Evolutionary conservation across 73 alveolate species (phyloP).

Genomic region (Paramecium octaurelia): DNA sequence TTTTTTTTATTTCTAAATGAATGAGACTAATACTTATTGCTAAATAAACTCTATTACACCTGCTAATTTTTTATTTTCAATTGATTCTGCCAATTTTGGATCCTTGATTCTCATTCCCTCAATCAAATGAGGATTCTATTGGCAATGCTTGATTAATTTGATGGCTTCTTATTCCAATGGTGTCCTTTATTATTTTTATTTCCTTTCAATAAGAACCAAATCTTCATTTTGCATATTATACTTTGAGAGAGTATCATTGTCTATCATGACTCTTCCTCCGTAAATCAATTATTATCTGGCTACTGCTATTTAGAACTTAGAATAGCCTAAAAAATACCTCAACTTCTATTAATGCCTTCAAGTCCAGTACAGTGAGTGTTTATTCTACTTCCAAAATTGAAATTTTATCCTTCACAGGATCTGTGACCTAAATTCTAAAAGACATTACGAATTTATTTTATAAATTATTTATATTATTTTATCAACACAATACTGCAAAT

Average conservation of each 20-base stretch:
- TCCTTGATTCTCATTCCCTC: conserved; percentile 44
- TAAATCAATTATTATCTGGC: conserved; percentile 42
- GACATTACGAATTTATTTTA: background rate
- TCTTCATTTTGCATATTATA: conserved; percentile 62
- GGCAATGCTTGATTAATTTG: background rate
- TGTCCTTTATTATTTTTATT: background rate
- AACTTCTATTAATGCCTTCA: conserved; percentile 63
- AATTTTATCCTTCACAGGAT: conserved; percentile 22
- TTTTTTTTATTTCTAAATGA: background rate
- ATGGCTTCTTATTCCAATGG: conserved; percentile 18
- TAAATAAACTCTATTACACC: background rate
- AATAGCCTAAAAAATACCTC: background rate
- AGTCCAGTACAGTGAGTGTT: conserved; percentile 57
- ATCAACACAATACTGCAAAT: background rate
- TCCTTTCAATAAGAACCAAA: conserved; percentile 7
- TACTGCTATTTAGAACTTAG: conserved; percentile 40
- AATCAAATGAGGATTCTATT: background rate
- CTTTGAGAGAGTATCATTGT: conserved; percentile 22
- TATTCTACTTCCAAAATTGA: conserved; percentile 46
- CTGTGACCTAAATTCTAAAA: background rate
- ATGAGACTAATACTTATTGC: background rate
- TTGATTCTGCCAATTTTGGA: conserved; percentile 61
- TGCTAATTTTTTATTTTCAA: background rate
- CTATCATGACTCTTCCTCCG: conserved; percentile 36
- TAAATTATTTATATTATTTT: background rate